phyloP scores from a whole-genome alignment of 2,329 filamentous ascomycete genomes.

The Colletotrichum horii region DNA sequence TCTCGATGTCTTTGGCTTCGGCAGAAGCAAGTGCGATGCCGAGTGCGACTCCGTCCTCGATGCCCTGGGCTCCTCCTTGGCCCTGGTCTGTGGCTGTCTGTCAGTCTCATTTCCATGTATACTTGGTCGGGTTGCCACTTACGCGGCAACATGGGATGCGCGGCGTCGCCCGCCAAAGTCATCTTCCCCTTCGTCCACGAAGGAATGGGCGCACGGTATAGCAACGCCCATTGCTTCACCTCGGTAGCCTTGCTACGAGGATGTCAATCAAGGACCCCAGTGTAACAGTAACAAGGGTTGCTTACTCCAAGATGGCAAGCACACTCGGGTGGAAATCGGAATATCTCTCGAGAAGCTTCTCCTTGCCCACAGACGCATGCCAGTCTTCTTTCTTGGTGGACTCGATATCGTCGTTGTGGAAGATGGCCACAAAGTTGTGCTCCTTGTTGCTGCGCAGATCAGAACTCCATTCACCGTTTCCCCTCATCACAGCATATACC shows the following conservation, averaged over 20 bases:
- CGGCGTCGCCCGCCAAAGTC: slow-evolving; percentile 39
- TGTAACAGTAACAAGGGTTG: neutral
- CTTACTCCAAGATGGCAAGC: slow-evolving; percentile 31
- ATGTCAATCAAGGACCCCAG: neutral
- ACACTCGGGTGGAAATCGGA: slow-evolving; percentile 31
- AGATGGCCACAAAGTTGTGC: slow-evolving; percentile 40
- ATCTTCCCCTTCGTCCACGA: slow-evolving; percentile 37
- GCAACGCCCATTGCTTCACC: slow-evolving; percentile 37
- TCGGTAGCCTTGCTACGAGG: slow-evolving; percentile 36
- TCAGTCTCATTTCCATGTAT: neutral
- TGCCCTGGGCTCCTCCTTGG: slow-evolving; percentile 38
- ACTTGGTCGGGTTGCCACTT: neutral
- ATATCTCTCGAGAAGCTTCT: slow-evolving; percentile 31
- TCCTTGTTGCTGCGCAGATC: slow-evolving; percentile 30
- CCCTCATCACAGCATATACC: neutral
- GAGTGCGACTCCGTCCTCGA: slow-evolving; percentile 40
- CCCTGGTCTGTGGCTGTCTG: slow-evolving; percentile 35
- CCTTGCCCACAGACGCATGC: slow-evolving; percentile 33
- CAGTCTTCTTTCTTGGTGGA: slow-evolving; percentile 30
- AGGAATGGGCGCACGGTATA: slow-evolving; percentile 36
- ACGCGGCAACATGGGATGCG: slow-evolving; percentile 44
- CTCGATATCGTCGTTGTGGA: slow-evolving; percentile 28
- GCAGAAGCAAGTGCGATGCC: slow-evolving; percentile 31
- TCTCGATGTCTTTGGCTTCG: slow-evolving; percentile 23
- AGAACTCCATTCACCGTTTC: neutral